phyloP scores from a whole-genome alignment of 179 eudicot species.

The Silene coronaria region DNA sequence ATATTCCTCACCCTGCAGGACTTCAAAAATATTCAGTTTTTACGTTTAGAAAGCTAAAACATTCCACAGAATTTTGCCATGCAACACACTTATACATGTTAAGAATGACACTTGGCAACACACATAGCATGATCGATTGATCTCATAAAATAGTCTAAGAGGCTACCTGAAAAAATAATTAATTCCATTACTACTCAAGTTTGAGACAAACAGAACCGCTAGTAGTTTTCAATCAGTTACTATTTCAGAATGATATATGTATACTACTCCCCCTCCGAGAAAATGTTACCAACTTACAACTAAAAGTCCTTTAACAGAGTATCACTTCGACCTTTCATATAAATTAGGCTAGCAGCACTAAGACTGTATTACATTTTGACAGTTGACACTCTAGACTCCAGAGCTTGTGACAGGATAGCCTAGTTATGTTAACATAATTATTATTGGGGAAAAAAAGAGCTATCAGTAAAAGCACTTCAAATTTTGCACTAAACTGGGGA shows the following conservation, averaged over 20 bases:
- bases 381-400: not conserved
- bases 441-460: not conserved
- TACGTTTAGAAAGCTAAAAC: not conserved
- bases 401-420: not conserved
- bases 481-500: not conserved
- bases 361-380: conserved; percentile 1
- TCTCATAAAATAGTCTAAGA: not conserved
- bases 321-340: not conserved
- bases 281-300: not conserved
- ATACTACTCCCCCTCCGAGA: not conserved
- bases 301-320: not conserved
- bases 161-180: not conserved
- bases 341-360: not conserved
- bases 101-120: not conserved
- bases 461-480: not conserved
- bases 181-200: not conserved
- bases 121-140: not conserved
- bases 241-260: not conserved
- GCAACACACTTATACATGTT: not conserved
- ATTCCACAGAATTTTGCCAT: not conserved
- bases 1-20: conserved; percentile 64
- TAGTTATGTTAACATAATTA: not conserved
- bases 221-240: not conserved
- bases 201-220: not conserved
- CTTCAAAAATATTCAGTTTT: not conserved